Percentiles rank a stretch among this genome's conserved stretches.
phyloP scores from a whole-genome alignment of 2,329 filamentous ascomycete species.

The Ploettnerulaceae sp. region DNA sequence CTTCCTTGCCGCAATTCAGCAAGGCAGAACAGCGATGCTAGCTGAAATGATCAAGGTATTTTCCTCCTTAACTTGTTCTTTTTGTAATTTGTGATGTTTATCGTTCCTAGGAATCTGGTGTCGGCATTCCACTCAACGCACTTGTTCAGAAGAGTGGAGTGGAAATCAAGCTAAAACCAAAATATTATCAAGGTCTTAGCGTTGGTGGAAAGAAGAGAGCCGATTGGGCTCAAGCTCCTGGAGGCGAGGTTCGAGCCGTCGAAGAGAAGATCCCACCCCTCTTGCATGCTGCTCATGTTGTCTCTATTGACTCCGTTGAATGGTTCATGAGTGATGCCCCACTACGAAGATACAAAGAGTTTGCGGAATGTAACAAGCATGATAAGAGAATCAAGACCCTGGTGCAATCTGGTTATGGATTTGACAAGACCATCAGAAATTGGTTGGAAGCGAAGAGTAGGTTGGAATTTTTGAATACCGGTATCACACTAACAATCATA shows the following conservation, averaged over 20 bases:
- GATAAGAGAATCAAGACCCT: conserved; percentile 61
- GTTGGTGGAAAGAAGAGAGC: conserved; percentile 69
- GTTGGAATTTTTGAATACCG: conserved; percentile 25
- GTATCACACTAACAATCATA: conserved; percentile 17
- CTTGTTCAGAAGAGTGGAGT: conserved; percentile 62
- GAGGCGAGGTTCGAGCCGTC: conserved; percentile 41
- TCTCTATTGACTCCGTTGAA: conserved; percentile 63
- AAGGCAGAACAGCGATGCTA: conserved; percentile 52
- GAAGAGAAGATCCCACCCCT: conserved; percentile 52
- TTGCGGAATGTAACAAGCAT: conserved; percentile 55
- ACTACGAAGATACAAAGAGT: conserved; percentile 62
- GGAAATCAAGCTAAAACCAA: conserved; percentile 58
- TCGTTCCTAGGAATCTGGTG: conserved; percentile 46
- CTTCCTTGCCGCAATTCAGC: conserved; percentile 42
- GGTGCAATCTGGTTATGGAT: conserved; percentile 52
- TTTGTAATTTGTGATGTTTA: background rate
- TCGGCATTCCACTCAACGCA: conserved; percentile 63
- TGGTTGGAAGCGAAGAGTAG: conserved; percentile 59
- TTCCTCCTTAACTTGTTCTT: background rate
- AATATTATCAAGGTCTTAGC: conserved; percentile 71
- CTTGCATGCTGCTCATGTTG: conserved; percentile 50
- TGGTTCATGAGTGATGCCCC: conserved; percentile 75
- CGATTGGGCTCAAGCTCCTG: conserved; percentile 69
- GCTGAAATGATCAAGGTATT: conserved; percentile 55
- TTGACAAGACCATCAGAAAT: conserved; percentile 56